phyloP scores from a whole-genome alignment of 352 stramenopile species.

The Globisporangium acanthophoron region DNA sequence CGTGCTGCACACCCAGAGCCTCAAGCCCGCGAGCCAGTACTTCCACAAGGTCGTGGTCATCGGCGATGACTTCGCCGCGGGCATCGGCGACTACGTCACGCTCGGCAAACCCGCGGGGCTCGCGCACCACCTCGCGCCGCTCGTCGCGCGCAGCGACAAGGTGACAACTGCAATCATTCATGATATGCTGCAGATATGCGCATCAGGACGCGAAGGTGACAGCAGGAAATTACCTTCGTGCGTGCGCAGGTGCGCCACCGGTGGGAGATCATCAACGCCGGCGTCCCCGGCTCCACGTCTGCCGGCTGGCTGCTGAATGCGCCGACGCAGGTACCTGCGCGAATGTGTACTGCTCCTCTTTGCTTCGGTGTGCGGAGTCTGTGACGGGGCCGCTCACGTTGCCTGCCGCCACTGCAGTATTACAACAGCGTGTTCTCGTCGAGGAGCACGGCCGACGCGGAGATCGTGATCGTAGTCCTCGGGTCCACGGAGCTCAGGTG shows the following conservation, averaged over 20 bases:
- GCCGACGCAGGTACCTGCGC: slow-evolving; percentile 39
- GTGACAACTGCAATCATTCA: slow-evolving; percentile 12
- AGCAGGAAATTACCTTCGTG: not conserved
- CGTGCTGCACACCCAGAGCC: slow-evolving; percentile 31
- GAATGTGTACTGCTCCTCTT: not conserved
- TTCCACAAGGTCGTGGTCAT: slow-evolving; percentile 83
- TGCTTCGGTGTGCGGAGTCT: not conserved
- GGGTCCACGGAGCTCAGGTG: slow-evolving; percentile 67
- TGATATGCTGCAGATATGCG: not conserved
- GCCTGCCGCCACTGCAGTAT: slow-evolving; percentile 24
- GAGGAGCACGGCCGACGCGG: slow-evolving; percentile 48
- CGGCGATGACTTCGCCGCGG: slow-evolving; percentile 79
- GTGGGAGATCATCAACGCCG: slow-evolving; percentile 79
- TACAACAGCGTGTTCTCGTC: slow-evolving; percentile 67
- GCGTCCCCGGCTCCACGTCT: slow-evolving; percentile 53
- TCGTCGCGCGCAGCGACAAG: slow-evolving; percentile 53
- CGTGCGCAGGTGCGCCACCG: slow-evolving; percentile 56
- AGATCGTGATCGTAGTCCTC: slow-evolving; percentile 75
- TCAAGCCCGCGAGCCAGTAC: slow-evolving; percentile 56
- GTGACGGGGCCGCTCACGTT: not conserved
- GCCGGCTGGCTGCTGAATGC: slow-evolving; percentile 62
- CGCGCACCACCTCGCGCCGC: slow-evolving; percentile 44
- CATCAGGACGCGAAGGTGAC: not conserved
- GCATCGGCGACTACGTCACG: slow-evolving; percentile 72
- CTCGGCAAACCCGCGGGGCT: slow-evolving; percentile 42